Base-by-base conservation (phyloP, 305 asterid species). In the Rubia peregrina region DNA sequence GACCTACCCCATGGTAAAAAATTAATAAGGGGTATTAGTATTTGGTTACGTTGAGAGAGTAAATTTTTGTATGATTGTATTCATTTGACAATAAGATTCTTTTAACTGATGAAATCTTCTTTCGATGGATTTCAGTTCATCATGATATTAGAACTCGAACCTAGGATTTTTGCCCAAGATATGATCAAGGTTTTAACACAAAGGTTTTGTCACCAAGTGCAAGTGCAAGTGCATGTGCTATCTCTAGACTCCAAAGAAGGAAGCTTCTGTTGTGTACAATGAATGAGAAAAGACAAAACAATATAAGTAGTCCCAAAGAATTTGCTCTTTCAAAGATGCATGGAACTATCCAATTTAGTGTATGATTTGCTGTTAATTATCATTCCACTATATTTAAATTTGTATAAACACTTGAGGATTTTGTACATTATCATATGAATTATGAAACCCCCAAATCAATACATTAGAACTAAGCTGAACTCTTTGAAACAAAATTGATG, bases 401-500 rank as follows among this genome's bases (percentile, higher is more conserved):
- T 51, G 57, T 51, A 6, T 51, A 0, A 51, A 51, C 44, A 41
- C 1, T 41, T 3, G 33, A 30, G 33, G 33, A 30, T 30, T 30
- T 30, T 30, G 33, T 30, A 30, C 33, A 30, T 30, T 30, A 3
- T 30, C 33, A 30, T 30, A 30, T 30, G 33, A 30, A 30, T 30
- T 30, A 30, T 30, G 5, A 59, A 59, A 22, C 4, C 24, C 26
- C 38, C 4, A 9, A 46, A 51, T 51, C 59, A 51, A 3, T 22
- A 59, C 5, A 12, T 59, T 56, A n/a, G 62, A 21, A 22, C 16
- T 56, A 83, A 64, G 73, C 69, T 57, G 74, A 74, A 71, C 80
- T 81, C 84, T 85, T 87, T 40, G 85, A 87, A 0, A 82, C 89
- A 74, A 79, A 77, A 63, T 79, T 81, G 59, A 91, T 60, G 81